phyloP scores from a whole-genome alignment of 257 asterid genomes.

The Vinca minor region DNA sequence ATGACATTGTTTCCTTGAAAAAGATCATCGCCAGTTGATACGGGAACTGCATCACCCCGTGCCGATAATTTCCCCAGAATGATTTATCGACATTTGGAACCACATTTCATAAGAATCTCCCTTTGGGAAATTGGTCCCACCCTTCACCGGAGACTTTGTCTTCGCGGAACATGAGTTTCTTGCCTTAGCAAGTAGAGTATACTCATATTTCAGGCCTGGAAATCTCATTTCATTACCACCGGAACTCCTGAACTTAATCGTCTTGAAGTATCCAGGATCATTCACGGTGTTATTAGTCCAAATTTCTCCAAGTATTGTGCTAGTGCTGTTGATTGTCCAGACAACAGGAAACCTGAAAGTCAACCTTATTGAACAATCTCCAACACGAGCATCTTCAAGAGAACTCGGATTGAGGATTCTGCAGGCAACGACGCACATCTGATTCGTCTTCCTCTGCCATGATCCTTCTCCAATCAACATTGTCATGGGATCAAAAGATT shows the following conservation, averaged over 20 bases:
- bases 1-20: background rate
- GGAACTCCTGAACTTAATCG: slow-evolving; percentile 19
- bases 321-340: slow-evolving; percentile 30
- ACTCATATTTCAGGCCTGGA: slow-evolving; percentile 38
- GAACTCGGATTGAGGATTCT: slow-evolving; percentile 27
- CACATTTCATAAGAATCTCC: slow-evolving; percentile 43
- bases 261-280: slow-evolving; percentile 35
- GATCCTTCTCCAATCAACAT: slow-evolving; percentile 53
- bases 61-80: slow-evolving; percentile 14
- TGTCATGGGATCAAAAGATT: slow-evolving; percentile 14
- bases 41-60: slow-evolving; percentile 47
- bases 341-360: slow-evolving; percentile 40
- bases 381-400: slow-evolving; percentile 19
- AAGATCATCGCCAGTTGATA: slow-evolving; percentile 32
- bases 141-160: slow-evolving; percentile 16
- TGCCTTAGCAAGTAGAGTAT: slow-evolving; percentile 35
- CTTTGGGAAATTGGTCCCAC: slow-evolving; percentile 32
- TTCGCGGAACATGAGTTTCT: slow-evolving; percentile 21
- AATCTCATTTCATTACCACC: background rate
- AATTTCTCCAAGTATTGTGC: slow-evolving; percentile 31
- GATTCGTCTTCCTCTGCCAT: slow-evolving; percentile 43
- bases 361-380: slow-evolving; percentile 49
- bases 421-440: slow-evolving; percentile 43
- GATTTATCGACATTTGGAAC: slow-evolving; percentile 33
- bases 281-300: slow-evolving; percentile 39